phyloP scores from a whole-genome alignment of 1,139 yeast species.

The Geotrichum aggregatum region DNA sequence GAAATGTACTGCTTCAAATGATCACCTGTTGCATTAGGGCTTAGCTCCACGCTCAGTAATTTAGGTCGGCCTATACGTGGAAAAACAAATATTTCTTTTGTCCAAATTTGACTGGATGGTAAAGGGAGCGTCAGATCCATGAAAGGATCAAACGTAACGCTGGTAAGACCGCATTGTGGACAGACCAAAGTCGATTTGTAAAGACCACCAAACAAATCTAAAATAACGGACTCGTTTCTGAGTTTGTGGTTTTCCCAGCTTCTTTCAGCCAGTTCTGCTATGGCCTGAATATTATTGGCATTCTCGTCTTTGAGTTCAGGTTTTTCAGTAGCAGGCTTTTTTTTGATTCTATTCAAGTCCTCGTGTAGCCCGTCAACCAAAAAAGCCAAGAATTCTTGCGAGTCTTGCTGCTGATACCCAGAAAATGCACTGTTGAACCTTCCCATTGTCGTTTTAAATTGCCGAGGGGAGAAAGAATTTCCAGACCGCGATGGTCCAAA shows the following conservation, averaged over 20 bases:
- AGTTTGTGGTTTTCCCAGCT: conserved; percentile 79
- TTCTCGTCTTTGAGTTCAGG: conserved; percentile 71
- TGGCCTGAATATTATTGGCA: conserved; percentile 51
- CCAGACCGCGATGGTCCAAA: conserved; percentile 12
- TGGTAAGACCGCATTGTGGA: conserved; percentile 75
- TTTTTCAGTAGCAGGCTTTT: conserved; percentile 84
- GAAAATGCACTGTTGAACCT: conserved; percentile 75
- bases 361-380: conserved; percentile 89
- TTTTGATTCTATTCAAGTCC: conserved; percentile 74
- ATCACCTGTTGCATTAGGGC: conserved; percentile 59
- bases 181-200: conserved; percentile 87
- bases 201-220: conserved; percentile 83
- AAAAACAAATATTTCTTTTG: conserved; percentile 58
- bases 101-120: conserved; percentile 76
- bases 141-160: conserved; percentile 91
- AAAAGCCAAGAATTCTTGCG: conserved; percentile 91
- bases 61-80: conserved; percentile 50
- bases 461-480: conserved; percentile 53
- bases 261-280: conserved; percentile 58
- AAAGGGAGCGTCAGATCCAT: conserved; percentile 86
- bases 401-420: conserved; percentile 90
- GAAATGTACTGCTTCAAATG: conserved; percentile 63
- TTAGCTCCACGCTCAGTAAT: conserved; percentile 65
- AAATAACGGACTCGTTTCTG: conserved; percentile 80
- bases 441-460: conserved; percentile 76